Evolutionary conservation across 257 asterid genomes (phyloP), one percentile per base, ranked within the genome.

Genomic region (Prunella vulgaris): DNA sequence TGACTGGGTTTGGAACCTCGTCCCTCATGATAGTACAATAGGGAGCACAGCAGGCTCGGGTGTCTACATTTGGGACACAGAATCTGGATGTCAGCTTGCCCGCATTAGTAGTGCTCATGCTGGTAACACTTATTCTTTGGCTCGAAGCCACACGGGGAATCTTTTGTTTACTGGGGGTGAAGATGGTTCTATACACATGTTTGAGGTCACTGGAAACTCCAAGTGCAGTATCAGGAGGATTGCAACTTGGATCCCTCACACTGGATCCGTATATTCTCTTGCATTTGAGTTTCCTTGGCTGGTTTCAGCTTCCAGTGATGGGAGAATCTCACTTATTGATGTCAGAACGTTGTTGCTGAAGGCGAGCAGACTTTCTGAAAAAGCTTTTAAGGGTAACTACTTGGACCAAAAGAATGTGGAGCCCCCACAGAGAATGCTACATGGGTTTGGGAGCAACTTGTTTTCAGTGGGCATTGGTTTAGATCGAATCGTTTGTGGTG

Each of bases 1-100:
- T 64, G 99, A 94, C 74, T 94, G 99, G 99, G 94, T 94, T 37
- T 91, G 96, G 99, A 89, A 88, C 71, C 95, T 94, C 42, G 88
- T 71, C 18, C 96, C 97, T 58, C 96, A 86, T 75, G 96, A 88
- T 65, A 80, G 84, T 44, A 80, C 93, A 10, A 81, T 93, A 52
- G 92, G 82, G 60, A 90, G 89, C 63, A 79, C 94, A 2, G 89
- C 99, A 4, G 99, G 99, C 57, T 80, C 95, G 2, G 83, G 84
- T 64, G 82, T 84, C 38, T 81, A 86, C 81, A 60, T 90, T 38
- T 93, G 99, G 99, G 99, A 93, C 71, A 60, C 83, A 12, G 60
- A 69, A 66, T 51, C 73, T 22, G 96, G 93, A 46, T 72, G 17
- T 52, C 83, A 68, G 52, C 80, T 87, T 27, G 77, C 86, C 17